Evolutionary conservation across 208 protist genomes (phyloP), one percentile per base, ranked within the genome.

Genomic region (Leishmania mexicana): DNA sequence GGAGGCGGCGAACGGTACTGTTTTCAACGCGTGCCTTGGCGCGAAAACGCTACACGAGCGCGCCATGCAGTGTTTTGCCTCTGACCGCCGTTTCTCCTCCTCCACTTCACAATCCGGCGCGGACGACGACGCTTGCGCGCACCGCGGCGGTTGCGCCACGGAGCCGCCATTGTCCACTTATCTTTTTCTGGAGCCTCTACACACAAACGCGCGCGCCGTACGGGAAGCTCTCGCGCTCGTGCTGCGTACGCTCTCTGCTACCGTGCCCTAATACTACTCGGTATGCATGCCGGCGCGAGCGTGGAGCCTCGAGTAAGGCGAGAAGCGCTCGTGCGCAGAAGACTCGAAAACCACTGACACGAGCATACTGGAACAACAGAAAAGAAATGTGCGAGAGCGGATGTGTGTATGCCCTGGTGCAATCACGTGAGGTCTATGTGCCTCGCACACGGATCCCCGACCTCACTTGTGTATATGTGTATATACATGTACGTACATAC

Each of bases 151-250:
- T 28, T 31, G 40, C 28, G 8, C 40, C 4, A 49, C 70, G 47
- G 31, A 31, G 45, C 45, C 73, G 31, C 17, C 73, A 76, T 45
- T 45, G 28, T 7, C 51, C 28, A 24, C 13, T 5, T n/a, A 7
- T 21, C 78, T 72, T 13, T 67, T 85, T 65, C 28, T 81, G 3
- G 82, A 85, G 78, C 82, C 82, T 15, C 73, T 85, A 1, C 42
- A 42, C 78, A 79, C 82, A 11, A 85, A 85, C 73, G 42, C 65
- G 60, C 78, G 74, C 21, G 73, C 73, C 31, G 73, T 85, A 11
- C 77, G 82, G 5, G 82, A 85, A 70, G 71, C 82, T 13, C 51
- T 85, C 11, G 45, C 49, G 13, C 82, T 85, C 21, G 47, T 85
- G n/a, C 19, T 77, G 13, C 42, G 49, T 8, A 80, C 82, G 17